Percentiles rank a stretch among this genome's conserved stretches.
Conservation (phyloP, 2,329 filamentous ascomycete species). For the Botrytis hyacinthi region DNA sequence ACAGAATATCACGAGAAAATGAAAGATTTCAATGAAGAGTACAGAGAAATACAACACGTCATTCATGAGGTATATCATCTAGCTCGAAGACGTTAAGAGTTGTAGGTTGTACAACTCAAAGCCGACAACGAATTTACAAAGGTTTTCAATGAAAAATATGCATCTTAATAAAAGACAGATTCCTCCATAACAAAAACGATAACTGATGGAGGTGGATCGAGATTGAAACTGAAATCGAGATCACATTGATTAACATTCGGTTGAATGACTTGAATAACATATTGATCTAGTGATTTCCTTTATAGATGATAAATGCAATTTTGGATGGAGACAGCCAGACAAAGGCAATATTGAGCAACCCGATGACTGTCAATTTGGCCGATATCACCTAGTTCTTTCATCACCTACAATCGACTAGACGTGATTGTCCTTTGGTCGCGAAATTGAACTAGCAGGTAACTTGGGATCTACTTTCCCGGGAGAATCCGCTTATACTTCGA, state of each 20-base stretch:
- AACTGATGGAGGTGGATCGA: neutral
- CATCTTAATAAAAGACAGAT: neutral
- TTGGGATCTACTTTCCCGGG: neutral
- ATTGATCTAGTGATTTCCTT: neutral
- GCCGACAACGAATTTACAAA: neutral
- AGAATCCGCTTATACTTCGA: too few relatives aligned
- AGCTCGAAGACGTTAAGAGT: neutral
- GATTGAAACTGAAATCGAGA: neutral
- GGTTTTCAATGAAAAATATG: neutral
- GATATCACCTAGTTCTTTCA: neutral
- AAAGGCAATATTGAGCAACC: neutral
- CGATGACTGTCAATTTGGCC: neutral
- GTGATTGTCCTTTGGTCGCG: neutral
- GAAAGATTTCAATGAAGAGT: neutral
- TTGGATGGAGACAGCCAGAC: neutral
- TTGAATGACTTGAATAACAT: neutral
- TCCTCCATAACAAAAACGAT: neutral
- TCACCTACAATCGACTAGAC: neutral
- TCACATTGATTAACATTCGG: neutral
- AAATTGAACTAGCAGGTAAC: neutral
- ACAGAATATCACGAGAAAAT: neutral
- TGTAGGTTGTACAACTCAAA: neutral
- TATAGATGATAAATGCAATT: neutral
- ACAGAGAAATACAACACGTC: neutral
- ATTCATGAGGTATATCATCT: neutral